Percentiles rank a stretch among this genome's conserved stretches.
Conservation (phyloP, 306 rosid genomes). For the Malus orientalis region DNA sequence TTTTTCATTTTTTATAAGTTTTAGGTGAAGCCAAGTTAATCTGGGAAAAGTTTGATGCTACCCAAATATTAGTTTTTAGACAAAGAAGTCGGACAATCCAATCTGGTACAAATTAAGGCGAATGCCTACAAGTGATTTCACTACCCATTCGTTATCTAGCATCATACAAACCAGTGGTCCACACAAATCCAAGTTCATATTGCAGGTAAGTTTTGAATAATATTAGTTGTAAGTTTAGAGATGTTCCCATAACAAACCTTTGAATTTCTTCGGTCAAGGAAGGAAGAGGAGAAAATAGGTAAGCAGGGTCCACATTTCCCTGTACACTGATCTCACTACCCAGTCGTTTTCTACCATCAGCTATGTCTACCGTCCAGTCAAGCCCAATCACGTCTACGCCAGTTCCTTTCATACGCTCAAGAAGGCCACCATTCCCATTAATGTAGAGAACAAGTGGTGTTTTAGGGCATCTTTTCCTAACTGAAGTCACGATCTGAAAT, state of each 20-base stretch:
- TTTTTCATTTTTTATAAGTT: neutral
- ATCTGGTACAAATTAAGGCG: neutral
- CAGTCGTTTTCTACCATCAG: constrained; percentile 79
- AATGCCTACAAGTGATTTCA: neutral
- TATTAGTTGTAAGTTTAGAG: constrained; percentile 8
- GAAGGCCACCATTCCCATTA: constrained; percentile 95
- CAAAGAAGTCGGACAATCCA: neutral
- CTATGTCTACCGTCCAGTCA: constrained; percentile 98
- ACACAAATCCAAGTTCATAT: neutral
- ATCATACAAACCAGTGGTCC: neutral
- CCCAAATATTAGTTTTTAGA: neutral
- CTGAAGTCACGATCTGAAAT: constrained; percentile 66
- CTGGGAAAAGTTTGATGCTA: neutral
- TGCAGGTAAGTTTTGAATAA: neutral
- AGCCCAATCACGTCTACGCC: constrained; percentile 93
- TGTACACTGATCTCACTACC: constrained; percentile 75
- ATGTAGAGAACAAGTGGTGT: constrained; percentile 88
- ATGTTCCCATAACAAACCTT: constrained; percentile 47
- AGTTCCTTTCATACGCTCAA: constrained; percentile 81
- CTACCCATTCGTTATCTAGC: neutral
- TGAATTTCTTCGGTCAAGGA: constrained; percentile 81
- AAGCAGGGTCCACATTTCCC: constrained; percentile 97
- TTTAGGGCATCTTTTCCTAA: constrained; percentile 62
- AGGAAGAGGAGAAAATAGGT: constrained; percentile 71
- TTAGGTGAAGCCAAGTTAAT: neutral